Evolutionary conservation across 169 alveolate species (phyloP).

Genomic region (Besnoitia besnoiti): DNA sequence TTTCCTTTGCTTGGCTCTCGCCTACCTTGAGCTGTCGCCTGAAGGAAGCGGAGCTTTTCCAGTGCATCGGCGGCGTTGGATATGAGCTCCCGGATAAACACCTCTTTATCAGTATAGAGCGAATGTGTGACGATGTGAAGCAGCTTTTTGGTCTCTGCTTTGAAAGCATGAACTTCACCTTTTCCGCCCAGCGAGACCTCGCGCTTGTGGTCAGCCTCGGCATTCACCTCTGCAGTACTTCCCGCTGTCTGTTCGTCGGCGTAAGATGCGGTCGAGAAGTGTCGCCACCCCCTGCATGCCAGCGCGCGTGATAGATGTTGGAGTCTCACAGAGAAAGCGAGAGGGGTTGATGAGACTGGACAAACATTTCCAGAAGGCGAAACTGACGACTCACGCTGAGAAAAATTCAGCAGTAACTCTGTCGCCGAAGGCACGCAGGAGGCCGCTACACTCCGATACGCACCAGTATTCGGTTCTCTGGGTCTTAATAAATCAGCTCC

Average conservation of each 20-base stretch:
- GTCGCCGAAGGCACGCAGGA: not conserved
- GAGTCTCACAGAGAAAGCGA: not conserved
- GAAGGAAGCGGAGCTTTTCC: slow-evolving; percentile 97
- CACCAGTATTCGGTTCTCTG: not conserved
- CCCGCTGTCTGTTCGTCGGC: not conserved
- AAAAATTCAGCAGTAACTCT: too few species aligned
- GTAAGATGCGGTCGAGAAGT: not conserved
- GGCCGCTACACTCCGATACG: not conserved
- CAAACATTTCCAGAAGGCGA: not conserved
- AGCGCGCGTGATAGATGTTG: not conserved
- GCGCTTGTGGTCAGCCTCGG: not conserved
- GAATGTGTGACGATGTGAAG: slow-evolving; percentile 96
- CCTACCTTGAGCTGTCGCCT: slow-evolving; percentile 51
- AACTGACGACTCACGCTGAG: not conserved
- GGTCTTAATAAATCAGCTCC: not conserved
- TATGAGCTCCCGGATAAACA: slow-evolving; percentile 98
- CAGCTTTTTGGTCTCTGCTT: slow-evolving; percentile 96
- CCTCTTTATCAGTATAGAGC: slow-evolving; percentile 96
- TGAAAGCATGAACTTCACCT: slow-evolving; percentile 76
- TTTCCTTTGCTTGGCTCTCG: not conserved
- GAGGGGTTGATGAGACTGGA: not conserved
- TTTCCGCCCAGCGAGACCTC: not conserved
- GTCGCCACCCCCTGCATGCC: not conserved
- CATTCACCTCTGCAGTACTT: not conserved
- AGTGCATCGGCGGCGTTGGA: slow-evolving; percentile 99